A percentile compares a stretch with the other conserved stretches of the same genome.
Conservation (phyloP, 2,329 filamentous ascomycete species). For the Xylariaceae sp. region DNA sequence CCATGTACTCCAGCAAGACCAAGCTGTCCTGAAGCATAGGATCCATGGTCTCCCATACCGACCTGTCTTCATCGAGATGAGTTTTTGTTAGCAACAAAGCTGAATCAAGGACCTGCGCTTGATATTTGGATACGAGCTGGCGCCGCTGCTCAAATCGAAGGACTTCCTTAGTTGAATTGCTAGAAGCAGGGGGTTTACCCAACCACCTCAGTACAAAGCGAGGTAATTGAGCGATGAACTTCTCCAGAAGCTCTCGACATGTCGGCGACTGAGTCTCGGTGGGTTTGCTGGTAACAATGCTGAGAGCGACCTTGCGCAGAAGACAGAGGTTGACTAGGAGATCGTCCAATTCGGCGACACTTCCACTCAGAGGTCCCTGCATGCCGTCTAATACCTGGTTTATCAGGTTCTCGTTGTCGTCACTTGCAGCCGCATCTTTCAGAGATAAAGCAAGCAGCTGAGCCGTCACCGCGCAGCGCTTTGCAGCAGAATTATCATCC, state of each 20-base stretch:
- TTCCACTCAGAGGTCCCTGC: slow-evolving; percentile 56
- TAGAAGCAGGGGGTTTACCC: slow-evolving; percentile 49
- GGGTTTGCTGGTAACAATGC: slow-evolving; percentile 36
- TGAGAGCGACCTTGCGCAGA: slow-evolving; percentile 50
- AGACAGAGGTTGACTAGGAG: slow-evolving; percentile 52
- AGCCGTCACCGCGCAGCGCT: slow-evolving; percentile 48
- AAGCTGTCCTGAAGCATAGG: slow-evolving; percentile 53
- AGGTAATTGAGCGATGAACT: slow-evolving; percentile 54
- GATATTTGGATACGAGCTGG: slow-evolving; percentile 46
- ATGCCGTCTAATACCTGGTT: slow-evolving; percentile 48
- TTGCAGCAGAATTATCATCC: slow-evolving; percentile 43
- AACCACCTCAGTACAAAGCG: slow-evolving; percentile 58
- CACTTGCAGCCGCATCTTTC: slow-evolving; percentile 38
- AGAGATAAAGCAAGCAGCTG: slow-evolving; percentile 52
- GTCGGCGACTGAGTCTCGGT: slow-evolving; percentile 6
- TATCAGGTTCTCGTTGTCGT: slow-evolving; percentile 42
- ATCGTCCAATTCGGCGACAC: slow-evolving; percentile 55
- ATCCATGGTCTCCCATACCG: slow-evolving; percentile 53
- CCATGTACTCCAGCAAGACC: slow-evolving; percentile 49
- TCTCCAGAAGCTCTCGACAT: slow-evolving; percentile 42
- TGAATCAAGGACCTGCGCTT: slow-evolving; percentile 56
- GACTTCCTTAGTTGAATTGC: slow-evolving; percentile 50
- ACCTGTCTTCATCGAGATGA: slow-evolving; percentile 42
- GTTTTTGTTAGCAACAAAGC: slow-evolving; percentile 52
- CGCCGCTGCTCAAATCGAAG: slow-evolving; percentile 58